Evolutionary conservation across 2,329 filamentous ascomycete species (phyloP), one percentile per base, ranked within the genome.

Genomic region (Biscogniauxia sp.): DNA sequence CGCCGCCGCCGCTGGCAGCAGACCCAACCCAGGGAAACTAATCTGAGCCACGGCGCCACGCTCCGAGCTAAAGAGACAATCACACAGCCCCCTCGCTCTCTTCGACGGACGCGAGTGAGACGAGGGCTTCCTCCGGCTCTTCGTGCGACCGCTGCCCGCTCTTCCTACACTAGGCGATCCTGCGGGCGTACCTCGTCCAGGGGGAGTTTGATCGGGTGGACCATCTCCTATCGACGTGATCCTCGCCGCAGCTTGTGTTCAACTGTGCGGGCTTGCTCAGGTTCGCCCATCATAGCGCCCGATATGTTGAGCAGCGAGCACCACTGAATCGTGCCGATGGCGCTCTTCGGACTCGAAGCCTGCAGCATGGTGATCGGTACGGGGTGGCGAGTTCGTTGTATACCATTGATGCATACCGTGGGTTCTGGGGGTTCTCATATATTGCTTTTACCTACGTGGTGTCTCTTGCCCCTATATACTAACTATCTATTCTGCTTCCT

Each of bases 191-290:
- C 69, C 80, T 97, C 3, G 91, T 93, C 55, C 93, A n/a, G 97
- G 80, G 93, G 93, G 17, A 86, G 91, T 4, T 86, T 97, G 71
- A 97, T 97, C 70, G 94, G 93, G 65, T 98, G 94, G 93, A 96
- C 93, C 1, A 91, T 97, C 17, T 92, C 97, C 97, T 71, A 94
- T 96, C 66, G 90, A 91, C 59, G 89, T 95, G 62, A 87, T 95
- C 66, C 79, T 96, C 53, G 88, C 92, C 93, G 4, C 92, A 95
- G 79, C 78, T 96, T 51, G 75, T 97, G 2, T 83, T 94, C 60
- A 90, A 91, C 15, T 86, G 88, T 54, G 86, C 89, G 15, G 93
- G 93, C 0, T 78, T 97, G 0, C 97, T 91, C 70, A 92, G 93
- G 0, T 97, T 96, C 69, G 93, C 91, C 0, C n/a, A 85, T 90